These are phyloP conservation scores for Monilinia fructicola DNA, from an alignment of 2,329 filamentous ascomycete species.

Conservation along the genomic window DNA sequence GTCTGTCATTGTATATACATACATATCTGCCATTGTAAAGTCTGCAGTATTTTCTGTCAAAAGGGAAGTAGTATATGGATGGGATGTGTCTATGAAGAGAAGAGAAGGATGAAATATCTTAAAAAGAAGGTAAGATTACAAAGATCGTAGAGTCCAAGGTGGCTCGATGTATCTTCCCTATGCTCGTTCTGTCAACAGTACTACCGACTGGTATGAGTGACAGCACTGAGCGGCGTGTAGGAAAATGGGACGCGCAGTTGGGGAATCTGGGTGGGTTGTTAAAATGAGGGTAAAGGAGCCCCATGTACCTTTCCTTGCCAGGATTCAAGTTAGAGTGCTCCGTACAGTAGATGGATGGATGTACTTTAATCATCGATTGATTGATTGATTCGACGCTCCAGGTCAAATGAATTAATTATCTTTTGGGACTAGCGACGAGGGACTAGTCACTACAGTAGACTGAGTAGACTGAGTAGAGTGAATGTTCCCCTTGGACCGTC, in stretches of 20 bases:
- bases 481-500: no score
- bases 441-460: no score
- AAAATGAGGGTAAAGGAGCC: background rate
- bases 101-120: background rate
- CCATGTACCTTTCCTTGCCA: constrained; percentile 1
- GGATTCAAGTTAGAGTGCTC: no score
- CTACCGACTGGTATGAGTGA: background rate
- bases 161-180: constrained; percentile 14
- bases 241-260: background rate
- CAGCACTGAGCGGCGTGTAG: background rate
- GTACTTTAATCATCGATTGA: no score
- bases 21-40: constrained; percentile 27
- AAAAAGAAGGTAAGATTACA: background rate
- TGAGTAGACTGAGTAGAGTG: no score
- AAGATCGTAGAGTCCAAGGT: background rate
- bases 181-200: background rate
- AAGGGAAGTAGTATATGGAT: background rate
- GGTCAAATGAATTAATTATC: background rate
- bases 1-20: no score
- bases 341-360: no score
- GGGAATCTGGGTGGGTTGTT: background rate
- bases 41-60: background rate
- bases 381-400: no score
- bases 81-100: background rate
- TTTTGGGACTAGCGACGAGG: constrained; percentile 3